phyloP scores from a whole-genome alignment of 305 asterid species.

The Galium porrigens region DNA sequence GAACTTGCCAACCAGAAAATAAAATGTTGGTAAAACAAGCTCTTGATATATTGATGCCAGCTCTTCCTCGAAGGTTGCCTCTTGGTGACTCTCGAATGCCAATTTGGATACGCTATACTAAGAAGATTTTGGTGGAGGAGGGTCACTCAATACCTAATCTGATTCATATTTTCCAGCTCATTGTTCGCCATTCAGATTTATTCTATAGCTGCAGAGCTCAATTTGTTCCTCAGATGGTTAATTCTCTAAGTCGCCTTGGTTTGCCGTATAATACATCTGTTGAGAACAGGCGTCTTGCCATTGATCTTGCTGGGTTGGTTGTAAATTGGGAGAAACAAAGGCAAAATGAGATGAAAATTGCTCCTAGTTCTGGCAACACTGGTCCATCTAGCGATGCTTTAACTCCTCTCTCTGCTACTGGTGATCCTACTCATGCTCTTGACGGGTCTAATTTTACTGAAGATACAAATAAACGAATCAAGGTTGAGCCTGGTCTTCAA shows the following conservation, averaged over 20 bases:
- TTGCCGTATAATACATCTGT: conserved; percentile 86
- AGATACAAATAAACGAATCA: conserved; percentile 77
- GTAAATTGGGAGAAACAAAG: conserved; percentile 97
- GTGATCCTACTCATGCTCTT: conserved; percentile 50
- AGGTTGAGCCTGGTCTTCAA: conserved; percentile 95
- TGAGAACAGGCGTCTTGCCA: conserved; percentile 98
- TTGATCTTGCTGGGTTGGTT: conserved; percentile 99
- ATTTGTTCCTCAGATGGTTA: conserved; percentile 99
- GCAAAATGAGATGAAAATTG: conserved; percentile 70
- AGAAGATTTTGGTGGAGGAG: conserved; percentile 95
- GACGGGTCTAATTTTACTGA: conserved; percentile 82
- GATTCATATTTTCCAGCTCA: conserved; percentile 97
- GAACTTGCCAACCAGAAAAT: conserved; percentile 99
- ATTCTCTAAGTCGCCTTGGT: conserved; percentile 96
- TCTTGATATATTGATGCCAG: conserved; percentile 98
- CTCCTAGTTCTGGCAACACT: conserved; percentile 38
- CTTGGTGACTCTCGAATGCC: conserved; percentile 99
- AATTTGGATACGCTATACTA: conserved; percentile 98
- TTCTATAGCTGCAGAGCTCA: conserved; percentile 99
- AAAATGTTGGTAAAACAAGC: conserved; percentile 97
- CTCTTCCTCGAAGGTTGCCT: conserved; percentile 96
- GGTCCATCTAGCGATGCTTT: conserved; percentile 46
- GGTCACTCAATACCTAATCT: conserved; percentile 98
- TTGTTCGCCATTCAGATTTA: conserved; percentile 97
- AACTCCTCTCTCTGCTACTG: conserved; percentile 39